Evolutionary conservation across 2,329 filamentous ascomycete species (phyloP).

Genomic region (Claviceps pazoutovae): DNA sequence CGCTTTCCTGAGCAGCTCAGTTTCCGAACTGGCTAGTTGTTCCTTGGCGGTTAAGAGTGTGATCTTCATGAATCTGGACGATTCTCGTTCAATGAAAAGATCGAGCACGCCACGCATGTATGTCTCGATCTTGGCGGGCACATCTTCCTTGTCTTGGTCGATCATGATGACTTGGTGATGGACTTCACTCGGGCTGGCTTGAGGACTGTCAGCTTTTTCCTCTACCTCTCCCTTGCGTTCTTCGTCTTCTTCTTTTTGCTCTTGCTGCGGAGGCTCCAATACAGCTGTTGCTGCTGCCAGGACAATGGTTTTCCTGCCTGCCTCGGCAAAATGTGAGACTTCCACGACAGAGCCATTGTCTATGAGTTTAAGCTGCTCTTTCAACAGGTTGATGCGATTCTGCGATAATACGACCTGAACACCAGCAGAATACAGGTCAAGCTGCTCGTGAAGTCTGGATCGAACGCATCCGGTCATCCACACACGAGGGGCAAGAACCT

Average conservation of each 20-base stretch:
- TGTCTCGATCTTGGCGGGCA: conserved; percentile 42
- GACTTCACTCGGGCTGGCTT: not conserved
- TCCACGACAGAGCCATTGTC: conserved; percentile 38
- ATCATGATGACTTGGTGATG: conserved; percentile 36
- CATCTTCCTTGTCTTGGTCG: conserved; percentile 46
- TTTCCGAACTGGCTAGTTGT: conserved; percentile 31
- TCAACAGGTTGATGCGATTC: conserved; percentile 41
- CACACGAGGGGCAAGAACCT: conserved; percentile 48
- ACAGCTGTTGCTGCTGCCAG: conserved; percentile 21
- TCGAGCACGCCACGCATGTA: conserved; percentile 46
- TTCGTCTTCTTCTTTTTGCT: not conserved
- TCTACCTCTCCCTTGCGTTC: not conserved
- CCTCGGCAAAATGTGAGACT: conserved; percentile 44
- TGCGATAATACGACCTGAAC: conserved; percentile 50
- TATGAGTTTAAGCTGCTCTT: conserved; percentile 33
- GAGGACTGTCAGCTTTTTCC: not conserved
- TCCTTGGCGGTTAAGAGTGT: conserved; percentile 41
- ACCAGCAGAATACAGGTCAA: conserved; percentile 49
- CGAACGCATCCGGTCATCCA: conserved; percentile 52
- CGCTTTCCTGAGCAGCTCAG: conserved; percentile 41
- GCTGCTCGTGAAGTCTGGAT: conserved; percentile 45
- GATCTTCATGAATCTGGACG: conserved; percentile 44
- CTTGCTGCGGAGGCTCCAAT: conserved; percentile 22
- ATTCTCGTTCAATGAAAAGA: conserved; percentile 44
- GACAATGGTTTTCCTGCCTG: conserved; percentile 29